Conservation (phyloP, 2,329 filamentous ascomycete species). For the Lomentospora prolificans region DNA sequence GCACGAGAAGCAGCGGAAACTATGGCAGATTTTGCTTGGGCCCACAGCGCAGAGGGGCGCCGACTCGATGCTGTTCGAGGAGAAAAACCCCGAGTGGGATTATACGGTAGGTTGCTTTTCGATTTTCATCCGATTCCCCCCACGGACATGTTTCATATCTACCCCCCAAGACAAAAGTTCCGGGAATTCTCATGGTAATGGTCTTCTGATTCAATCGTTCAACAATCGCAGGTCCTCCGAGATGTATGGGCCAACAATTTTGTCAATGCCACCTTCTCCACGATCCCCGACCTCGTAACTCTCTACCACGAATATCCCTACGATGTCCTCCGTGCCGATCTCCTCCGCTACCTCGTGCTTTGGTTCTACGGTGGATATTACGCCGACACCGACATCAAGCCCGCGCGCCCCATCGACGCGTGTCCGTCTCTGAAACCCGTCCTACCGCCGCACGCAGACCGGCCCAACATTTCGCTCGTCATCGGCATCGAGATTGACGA, state of each 20-base stretch:
- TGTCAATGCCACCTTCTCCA: background rate
- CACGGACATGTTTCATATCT: too few relatives aligned
- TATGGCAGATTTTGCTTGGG: constrained; percentile 1
- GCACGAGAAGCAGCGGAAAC: background rate
- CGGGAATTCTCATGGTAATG: too few relatives aligned
- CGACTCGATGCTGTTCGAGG: constrained; percentile 1
- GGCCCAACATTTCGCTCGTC: background rate
- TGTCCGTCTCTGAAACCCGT: background rate
- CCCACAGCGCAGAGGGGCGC: background rate
- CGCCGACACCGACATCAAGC: constrained; percentile 1
- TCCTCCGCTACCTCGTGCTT: background rate
- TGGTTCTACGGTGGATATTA: constrained; percentile 3
- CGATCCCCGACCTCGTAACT: background rate
- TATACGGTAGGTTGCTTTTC: background rate
- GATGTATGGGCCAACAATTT: background rate
- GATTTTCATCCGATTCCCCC: too few relatives aligned
- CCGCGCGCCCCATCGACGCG: background rate
- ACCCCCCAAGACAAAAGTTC: too few relatives aligned
- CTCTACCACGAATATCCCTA: background rate
- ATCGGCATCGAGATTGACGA: background rate
- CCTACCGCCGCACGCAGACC: background rate
- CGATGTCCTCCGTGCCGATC: constrained; percentile 4
- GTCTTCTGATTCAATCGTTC: too few relatives aligned
- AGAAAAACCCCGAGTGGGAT: background rate
- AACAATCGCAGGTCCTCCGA: background rate